A percentile compares a stretch with the other conserved stretches of the same genome.
Evolutionary conservation across 495 filamentous ascomycete species (phyloP).

Genomic region (Aspergillus ellipticus): DNA sequence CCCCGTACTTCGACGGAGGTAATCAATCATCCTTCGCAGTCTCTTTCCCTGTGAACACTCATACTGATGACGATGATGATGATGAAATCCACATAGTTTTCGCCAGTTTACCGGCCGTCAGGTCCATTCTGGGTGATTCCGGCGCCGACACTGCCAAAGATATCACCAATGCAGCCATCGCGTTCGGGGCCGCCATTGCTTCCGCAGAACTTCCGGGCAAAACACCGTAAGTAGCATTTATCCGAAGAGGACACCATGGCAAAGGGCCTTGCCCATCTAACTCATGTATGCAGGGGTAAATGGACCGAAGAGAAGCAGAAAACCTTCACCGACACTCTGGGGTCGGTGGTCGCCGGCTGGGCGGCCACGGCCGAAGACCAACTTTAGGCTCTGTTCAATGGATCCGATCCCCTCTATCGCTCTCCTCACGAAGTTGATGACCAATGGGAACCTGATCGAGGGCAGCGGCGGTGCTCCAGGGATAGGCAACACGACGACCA

Average conservation of each 20-base stretch:
- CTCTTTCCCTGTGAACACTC: neutral
- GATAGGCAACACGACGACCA: neutral
- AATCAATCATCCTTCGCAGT: neutral
- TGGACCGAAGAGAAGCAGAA: neutral
- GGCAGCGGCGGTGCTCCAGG: constrained; percentile 9
- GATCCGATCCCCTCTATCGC: constrained; percentile 7
- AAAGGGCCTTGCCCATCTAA: neutral
- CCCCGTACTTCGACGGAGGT: constrained; percentile 17
- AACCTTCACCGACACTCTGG: neutral
- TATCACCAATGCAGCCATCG: neutral
- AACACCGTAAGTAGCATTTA: neutral
- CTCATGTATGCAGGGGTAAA: neutral
- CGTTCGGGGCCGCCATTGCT: neutral
- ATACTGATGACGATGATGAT: neutral
- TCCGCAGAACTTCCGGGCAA: neutral
- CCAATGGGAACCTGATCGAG: constrained; percentile 26
- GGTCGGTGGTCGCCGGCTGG: neutral
- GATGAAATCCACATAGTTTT: neutral
- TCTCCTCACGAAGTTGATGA: constrained; percentile 14
- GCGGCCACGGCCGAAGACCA: neutral
- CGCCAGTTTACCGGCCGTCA: neutral
- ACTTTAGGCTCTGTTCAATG: neutral
- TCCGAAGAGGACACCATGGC: neutral
- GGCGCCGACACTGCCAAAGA: neutral
- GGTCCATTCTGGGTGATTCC: neutral